Conservation (phyloP, 1,284 basidiomycete species). For the Apiotrichum sp. region DNA sequence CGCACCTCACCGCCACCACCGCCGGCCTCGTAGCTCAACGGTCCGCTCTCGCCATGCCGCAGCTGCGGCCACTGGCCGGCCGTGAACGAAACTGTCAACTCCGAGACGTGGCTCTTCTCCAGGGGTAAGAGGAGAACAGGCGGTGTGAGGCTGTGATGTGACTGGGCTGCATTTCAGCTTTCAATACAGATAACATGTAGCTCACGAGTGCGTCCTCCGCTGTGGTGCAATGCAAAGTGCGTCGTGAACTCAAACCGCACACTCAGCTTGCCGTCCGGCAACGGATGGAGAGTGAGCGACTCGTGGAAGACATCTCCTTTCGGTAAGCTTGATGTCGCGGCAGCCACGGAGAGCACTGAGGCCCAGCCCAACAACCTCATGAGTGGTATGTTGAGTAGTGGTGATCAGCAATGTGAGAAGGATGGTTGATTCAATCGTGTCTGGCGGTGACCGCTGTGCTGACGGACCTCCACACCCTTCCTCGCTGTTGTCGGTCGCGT, state of each 20-base stretch:
- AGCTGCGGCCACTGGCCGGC: conserved; percentile 86
- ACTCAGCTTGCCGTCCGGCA: conserved; percentile 76
- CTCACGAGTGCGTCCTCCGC: conserved; percentile 2
- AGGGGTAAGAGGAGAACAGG: conserved; percentile 79
- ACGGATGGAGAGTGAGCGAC: conserved; percentile 62
- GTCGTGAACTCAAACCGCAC: conserved; percentile 79
- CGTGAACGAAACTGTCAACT: conserved; percentile 79
- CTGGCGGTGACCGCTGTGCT: too few relatives aligned
- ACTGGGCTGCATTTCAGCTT: conserved; percentile 49
- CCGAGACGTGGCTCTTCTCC: conserved; percentile 72
- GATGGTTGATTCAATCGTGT: neutral
- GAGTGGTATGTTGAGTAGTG: too few relatives aligned
- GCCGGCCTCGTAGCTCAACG: conserved; percentile 57
- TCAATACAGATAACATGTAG: neutral
- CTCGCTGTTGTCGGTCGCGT: too few relatives aligned
- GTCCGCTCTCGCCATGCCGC: conserved; percentile 64
- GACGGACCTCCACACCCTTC: too few relatives aligned
- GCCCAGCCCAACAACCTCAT: conserved; percentile 8
- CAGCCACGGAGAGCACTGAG: conserved; percentile 6
- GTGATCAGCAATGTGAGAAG: neutral
- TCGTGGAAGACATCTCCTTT: conserved; percentile 50
- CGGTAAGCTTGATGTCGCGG: neutral
- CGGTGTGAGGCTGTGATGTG: conserved; percentile 79
- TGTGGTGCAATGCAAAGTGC: conserved; percentile 44
- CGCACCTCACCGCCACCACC: conserved; percentile 83